Percentiles rank a stretch among this genome's conserved stretches.
Conservation (phyloP, 2,329 filamentous ascomycete genomes). For the Leptographium lundbergii region DNA sequence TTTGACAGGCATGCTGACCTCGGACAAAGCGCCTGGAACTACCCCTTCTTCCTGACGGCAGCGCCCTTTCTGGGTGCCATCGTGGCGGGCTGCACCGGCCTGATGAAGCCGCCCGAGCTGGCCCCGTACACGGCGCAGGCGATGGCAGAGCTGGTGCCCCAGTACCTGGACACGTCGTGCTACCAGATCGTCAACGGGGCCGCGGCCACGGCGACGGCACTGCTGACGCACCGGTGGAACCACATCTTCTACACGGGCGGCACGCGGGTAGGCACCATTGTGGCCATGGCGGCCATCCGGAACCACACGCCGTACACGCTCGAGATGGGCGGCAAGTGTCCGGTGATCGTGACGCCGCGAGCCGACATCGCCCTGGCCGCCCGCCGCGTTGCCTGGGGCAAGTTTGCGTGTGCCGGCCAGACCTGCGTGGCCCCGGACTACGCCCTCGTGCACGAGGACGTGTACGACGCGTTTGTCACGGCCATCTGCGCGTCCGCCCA, state of each 20-base stretch:
- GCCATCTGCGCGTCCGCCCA: conserved; percentile 21
- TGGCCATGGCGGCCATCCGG: conserved; percentile 28
- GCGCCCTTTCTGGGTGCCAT: conserved; percentile 29
- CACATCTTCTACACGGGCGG: conserved; percentile 35
- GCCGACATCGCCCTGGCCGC: conserved; percentile 30
- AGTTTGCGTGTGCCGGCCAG: conserved; percentile 30
- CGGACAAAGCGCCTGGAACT: conserved; percentile 27
- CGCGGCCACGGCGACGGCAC: conserved; percentile 23
- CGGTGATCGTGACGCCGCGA: conserved; percentile 26
- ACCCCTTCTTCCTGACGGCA: conserved; percentile 24
- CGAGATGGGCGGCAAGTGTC: conserved; percentile 32
- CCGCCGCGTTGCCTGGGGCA: conserved; percentile 27
- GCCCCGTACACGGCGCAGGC: conserved; percentile 21
- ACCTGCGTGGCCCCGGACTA: conserved; percentile 29
- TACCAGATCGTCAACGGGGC: conserved; percentile 12
- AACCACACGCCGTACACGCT: conserved; percentile 30
- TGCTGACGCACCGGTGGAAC: conserved; percentile 26
- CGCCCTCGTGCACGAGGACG: conserved; percentile 26
- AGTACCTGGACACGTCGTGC: conserved; percentile 26
- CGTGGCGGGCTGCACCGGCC: conserved; percentile 25
- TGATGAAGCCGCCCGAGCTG: conserved; percentile 33
- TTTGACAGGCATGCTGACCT: no score
- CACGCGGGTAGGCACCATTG: conserved; percentile 22
- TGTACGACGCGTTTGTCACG: conserved; percentile 24
- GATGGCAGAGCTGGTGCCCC: conserved; percentile 24